Conservation (phyloP, 352 stramenopile genomes). For the Pythium aphanidermatum region DNA sequence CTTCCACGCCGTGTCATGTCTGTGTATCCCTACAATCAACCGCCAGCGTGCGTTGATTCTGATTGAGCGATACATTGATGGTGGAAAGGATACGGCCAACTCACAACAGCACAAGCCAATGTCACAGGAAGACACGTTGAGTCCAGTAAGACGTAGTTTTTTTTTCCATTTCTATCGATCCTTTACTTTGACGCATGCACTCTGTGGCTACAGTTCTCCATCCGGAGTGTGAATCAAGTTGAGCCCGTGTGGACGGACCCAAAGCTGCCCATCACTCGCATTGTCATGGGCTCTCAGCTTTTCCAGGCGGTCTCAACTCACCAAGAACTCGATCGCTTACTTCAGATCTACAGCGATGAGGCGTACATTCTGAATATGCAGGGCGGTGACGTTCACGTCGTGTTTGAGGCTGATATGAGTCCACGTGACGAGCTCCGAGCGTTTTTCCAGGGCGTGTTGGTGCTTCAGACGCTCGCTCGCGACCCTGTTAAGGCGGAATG, state of each 20-base stretch:
- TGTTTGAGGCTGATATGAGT: conserved; percentile 44
- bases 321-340: conserved; percentile 35
- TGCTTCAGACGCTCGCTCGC: conserved; percentile 34
- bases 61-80: conserved; percentile 43
- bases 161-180: not conserved
- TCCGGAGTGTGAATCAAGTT: conserved; percentile 54
- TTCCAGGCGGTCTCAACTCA: conserved; percentile 28
- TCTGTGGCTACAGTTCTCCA: conserved; percentile 27
- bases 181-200: not conserved
- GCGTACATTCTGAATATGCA: conserved; percentile 44
- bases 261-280: conserved; percentile 30
- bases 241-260: conserved; percentile 55
- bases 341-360: conserved; percentile 64
- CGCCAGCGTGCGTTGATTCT: conserved; percentile 44
- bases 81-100: not conserved
- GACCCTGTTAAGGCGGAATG: conserved; percentile 8
- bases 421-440: conserved; percentile 61
- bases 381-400: conserved; percentile 31
- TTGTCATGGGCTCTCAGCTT: conserved; percentile 61
- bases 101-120: no score
- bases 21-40: conserved; percentile 91
- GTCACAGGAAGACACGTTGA: no score
- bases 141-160: conserved; percentile 19
- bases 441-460: conserved; percentile 61
- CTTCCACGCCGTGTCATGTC: conserved; percentile 84